phyloP scores from a whole-genome alignment of 495 filamentous ascomycete genomes.

The Podospora tetraspora region DNA sequence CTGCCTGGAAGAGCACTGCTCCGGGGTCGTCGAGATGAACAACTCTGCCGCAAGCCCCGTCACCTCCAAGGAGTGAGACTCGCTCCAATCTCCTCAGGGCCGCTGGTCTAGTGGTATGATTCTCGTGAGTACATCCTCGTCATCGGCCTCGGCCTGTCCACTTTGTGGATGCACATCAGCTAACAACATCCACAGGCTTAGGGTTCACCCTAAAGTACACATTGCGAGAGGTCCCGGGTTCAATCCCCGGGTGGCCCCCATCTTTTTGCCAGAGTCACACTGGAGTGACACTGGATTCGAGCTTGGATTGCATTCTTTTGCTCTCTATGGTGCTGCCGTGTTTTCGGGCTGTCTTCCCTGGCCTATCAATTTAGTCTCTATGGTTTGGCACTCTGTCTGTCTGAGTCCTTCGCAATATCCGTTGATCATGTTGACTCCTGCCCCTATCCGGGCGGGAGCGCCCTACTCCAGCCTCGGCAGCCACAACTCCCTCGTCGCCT shows the following conservation, averaged over 20 bases:
- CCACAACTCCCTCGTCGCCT: slow-evolving; percentile 7
- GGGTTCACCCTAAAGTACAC: background rate
- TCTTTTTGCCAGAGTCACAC: background rate
- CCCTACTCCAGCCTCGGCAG: background rate
- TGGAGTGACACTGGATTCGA: background rate
- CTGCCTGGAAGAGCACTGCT: no score
- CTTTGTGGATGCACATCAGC: background rate
- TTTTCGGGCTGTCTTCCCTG: no score
- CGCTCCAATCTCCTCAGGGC: background rate
- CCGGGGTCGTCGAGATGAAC: no score
- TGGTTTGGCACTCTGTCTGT: background rate
- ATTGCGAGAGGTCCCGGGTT: background rate
- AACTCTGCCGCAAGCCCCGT: no score
- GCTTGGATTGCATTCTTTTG: background rate
- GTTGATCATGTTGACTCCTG: background rate
- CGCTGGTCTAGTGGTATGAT: background rate
- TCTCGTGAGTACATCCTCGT: background rate
- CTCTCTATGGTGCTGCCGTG: background rate
- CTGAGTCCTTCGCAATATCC: background rate
- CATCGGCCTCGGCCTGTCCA: no score
- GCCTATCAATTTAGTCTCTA: background rate
- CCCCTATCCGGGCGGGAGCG: background rate
- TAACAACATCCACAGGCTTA: background rate
- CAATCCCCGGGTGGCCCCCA: background rate
- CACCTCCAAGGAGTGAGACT: background rate